These are phyloP conservation scores for Monosporascus ibericus DNA, from an alignment of 2,329 filamentous ascomycete genomes.

Conservation along the genomic window DNA sequence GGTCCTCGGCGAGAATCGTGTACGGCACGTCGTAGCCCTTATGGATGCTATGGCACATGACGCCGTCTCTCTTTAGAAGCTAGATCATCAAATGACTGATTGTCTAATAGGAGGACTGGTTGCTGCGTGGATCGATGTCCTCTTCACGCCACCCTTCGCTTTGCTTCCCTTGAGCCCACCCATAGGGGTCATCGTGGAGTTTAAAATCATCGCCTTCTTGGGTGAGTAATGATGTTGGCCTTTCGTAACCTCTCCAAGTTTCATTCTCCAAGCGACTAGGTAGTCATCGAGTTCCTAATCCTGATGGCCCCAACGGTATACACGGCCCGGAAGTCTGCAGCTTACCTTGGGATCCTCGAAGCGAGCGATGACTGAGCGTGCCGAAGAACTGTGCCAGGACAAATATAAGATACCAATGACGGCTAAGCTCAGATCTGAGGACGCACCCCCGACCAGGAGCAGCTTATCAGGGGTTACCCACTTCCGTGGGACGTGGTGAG, in stretches of 20 bases:
- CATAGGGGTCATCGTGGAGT: conserved; percentile 48
- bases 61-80: neutral
- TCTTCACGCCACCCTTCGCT: conserved; percentile 55
- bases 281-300: conserved; percentile 49
- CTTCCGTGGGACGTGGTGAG: conserved; percentile 8
- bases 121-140: conserved; percentile 50
- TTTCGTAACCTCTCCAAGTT: neutral
- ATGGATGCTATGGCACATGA: conserved; percentile 47
- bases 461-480: conserved; percentile 13
- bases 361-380: conserved; percentile 42
- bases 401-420: conserved; percentile 43
- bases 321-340: conserved; percentile 46
- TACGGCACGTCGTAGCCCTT: conserved; percentile 38
- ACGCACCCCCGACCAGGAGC: conserved; percentile 19
- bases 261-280: neutral
- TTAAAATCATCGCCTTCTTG: conserved; percentile 55
- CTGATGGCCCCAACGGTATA: conserved; percentile 49
- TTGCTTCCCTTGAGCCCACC: conserved; percentile 50
- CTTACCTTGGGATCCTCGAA: conserved; percentile 46
- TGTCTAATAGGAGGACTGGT: conserved; percentile 45
- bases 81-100: conserved; percentile 4
- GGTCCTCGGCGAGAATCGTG: conserved; percentile 41
- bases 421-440: conserved; percentile 4
- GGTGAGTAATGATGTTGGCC: conserved; percentile 29
- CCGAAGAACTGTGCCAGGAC: conserved; percentile 41